These are phyloP conservation scores for Colletotrichum truncatum DNA, from an alignment of 2,329 filamentous ascomycete species.

Conservation along the genomic window DNA sequence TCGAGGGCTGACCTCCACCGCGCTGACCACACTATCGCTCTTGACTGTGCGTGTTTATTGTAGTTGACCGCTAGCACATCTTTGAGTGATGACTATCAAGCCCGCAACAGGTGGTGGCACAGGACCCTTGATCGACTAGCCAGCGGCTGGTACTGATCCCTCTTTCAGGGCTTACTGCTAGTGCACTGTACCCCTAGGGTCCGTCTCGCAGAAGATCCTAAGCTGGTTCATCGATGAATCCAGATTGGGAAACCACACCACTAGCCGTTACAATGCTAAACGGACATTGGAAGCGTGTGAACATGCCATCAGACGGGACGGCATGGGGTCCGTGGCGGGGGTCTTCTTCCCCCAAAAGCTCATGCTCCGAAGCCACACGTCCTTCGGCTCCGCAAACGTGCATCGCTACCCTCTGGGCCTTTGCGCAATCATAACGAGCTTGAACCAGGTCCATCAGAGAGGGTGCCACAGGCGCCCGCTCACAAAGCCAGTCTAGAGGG, in stretches of 20 bases:
- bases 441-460: background rate
- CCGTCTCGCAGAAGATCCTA: constrained; percentile 6
- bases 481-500: background rate
- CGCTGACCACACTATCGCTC: background rate
- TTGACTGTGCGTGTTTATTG: background rate
- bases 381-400: constrained; percentile 13
- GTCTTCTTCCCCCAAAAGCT: constrained; percentile 16
- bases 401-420: constrained; percentile 4
- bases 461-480: background rate
- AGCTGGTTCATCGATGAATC: constrained; percentile 3
- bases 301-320: background rate
- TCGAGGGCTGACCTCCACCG: background rate
- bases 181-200: constrained; percentile 17
- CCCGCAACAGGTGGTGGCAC: no score
- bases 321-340: constrained; percentile 2
- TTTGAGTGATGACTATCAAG: no score
- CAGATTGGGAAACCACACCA: constrained; percentile 20
- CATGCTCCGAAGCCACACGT: constrained; percentile 25
- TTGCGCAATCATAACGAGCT: constrained; percentile 13
- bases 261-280: constrained; percentile 6
- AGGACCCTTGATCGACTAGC: constrained; percentile 16
- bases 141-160: constrained; percentile 12
- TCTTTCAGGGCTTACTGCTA: constrained; percentile 16
- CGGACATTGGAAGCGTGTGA: constrained; percentile 13
- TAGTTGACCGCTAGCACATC: background rate